Base-by-base conservation (phyloP, 2,329 filamentous ascomycete species). In the Hymenoscyphus fraxineus region DNA sequence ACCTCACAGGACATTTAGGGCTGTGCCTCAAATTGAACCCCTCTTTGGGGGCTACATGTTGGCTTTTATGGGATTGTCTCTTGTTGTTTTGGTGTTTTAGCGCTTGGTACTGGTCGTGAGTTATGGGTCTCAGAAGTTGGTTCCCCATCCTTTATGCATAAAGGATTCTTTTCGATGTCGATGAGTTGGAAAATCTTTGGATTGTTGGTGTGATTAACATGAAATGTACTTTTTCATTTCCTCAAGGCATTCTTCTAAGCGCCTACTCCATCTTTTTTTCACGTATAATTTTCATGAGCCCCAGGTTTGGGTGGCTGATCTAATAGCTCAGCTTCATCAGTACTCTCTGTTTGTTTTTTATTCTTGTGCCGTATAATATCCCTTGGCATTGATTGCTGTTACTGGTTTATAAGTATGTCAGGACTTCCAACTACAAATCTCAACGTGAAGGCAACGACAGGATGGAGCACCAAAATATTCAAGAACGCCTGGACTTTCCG, bases 1-100 rank as follows among this genome's bases (percentile, higher is more conserved):
- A 40, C 40, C 57, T 27, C 4, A 59, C 57, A 59, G 57, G 57
- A 40, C 40, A 22, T 41, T 40, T 22, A 40, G 38, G 27, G 57
- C 35, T 19, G 57, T 40, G 57, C 57, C 32, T 19, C 35, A 19
- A 39, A 6, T 47, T 19, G 12, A 19, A 51, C 6, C 16, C n/a
- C 44, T 39, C 56, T 58, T 58, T 58, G 32, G 32, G 56, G 44
- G n/a, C 44, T 22, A 19, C 5, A n/a, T 22, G 44, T 51, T 51
- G 44, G 44, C 22, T 3, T 51, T 51, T 19, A 19, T 47, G 41
- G 22, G 19, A 3, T 27, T 22, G 22, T 6, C 16, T n/a, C 7
- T 51, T 51, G 7, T 22, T 51, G 44, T 51, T 22, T 51, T 51
- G 16, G 41, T n/a, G 44, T n/a, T 47, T 44, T n/a, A n/a, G 55